These are phyloP conservation scores for Scheffersomyces stipitis DNA, from an alignment of 805 yeast species.

Conservation along the genomic window DNA sequence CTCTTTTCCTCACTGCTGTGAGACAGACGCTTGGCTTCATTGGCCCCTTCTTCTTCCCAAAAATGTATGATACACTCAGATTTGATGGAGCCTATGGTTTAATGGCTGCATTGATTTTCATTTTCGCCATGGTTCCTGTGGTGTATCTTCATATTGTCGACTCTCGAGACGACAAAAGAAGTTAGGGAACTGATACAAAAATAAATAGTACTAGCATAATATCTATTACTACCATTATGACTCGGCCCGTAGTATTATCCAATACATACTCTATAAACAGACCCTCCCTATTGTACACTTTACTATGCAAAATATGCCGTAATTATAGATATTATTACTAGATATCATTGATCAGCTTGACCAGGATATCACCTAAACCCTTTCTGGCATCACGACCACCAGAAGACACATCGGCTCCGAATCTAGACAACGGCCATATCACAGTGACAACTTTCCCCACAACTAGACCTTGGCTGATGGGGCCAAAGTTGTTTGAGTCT, in stretches of 20 bases:
- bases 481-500: conserved; percentile 88
- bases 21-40: conserved; percentile 22
- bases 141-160: not conserved
- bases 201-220: no score
- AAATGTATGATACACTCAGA: conserved; percentile 10
- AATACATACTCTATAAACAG: no score
- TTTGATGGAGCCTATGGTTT: not conserved
- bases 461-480: conserved; percentile 77
- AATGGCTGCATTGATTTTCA: not conserved
- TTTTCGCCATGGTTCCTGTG: not conserved
- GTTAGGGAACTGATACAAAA: no score
- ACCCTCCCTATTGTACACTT: no score
- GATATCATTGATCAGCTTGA: conserved; percentile 1
- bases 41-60: conserved; percentile 29
- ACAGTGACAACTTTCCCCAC: conserved; percentile 71
- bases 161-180: not conserved
- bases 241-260: no score
- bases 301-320: no score
- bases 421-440: conserved; percentile 60
- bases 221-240: no score
- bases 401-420: conserved; percentile 23
- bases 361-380: not conserved
- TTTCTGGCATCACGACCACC: conserved; percentile 25
- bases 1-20: conserved; percentile 18
- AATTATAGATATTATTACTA: no score